Evolutionary conservation across 169 alveolate genomes (phyloP).

Genomic region (Plasmodium coatneyi): DNA sequence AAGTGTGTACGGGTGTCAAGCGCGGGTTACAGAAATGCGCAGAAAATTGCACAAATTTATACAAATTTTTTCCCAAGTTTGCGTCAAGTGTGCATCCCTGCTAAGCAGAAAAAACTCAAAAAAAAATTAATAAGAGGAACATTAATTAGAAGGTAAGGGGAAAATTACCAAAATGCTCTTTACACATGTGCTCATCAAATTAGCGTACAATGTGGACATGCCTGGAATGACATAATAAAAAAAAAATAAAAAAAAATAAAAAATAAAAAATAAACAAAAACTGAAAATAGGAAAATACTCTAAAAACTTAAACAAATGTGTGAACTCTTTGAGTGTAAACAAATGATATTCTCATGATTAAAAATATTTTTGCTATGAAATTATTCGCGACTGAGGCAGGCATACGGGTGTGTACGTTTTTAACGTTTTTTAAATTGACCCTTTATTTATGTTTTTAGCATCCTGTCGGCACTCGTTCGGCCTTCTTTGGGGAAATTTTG

Average conservation of each 20-base stretch:
- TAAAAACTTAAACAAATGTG: conserved; percentile 2
- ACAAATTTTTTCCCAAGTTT: background rate
- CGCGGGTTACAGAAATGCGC: background rate
- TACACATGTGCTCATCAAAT: conserved; percentile 14
- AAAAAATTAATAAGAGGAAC: conserved; percentile 1
- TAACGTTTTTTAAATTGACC: background rate
- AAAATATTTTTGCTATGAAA: conserved; percentile 1
- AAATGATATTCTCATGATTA: conserved; percentile 7
- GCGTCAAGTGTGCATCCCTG: background rate
- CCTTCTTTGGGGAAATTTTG: background rate
- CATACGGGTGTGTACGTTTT: background rate
- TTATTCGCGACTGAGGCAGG: background rate
- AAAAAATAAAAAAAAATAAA: background rate
- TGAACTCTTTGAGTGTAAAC: conserved; percentile 8
- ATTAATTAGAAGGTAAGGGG: background rate
- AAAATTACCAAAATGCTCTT: background rate
- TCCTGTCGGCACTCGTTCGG: background rate
- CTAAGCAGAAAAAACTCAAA: background rate
- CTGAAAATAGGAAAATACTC: background rate
- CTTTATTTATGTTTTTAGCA: background rate
- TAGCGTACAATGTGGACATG: conserved; percentile 32
- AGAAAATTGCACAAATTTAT: background rate
- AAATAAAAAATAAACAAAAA: conserved; percentile 6
- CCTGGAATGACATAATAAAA: conserved; percentile 12
- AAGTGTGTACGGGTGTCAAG: background rate